These are phyloP conservation scores for Phyllachora maydis DNA, from an alignment of 2,329 filamentous ascomycete genomes.

Conservation along the genomic window DNA sequence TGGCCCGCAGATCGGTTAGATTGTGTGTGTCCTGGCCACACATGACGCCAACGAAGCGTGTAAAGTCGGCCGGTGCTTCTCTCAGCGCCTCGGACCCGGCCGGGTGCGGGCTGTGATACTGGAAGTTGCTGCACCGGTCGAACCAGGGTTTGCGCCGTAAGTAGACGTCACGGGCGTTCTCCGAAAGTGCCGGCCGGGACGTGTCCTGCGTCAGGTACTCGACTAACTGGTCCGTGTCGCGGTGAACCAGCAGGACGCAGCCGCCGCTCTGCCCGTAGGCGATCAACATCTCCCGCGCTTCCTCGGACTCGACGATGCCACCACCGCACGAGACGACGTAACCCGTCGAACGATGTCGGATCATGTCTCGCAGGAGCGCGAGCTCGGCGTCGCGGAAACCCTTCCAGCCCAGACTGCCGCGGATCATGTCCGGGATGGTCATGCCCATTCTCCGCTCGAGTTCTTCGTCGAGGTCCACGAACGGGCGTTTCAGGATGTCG, in stretches of 20 bases:
- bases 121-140: slow-evolving; percentile 78
- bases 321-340: slow-evolving; percentile 88
- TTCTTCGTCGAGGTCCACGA: slow-evolving; percentile 75
- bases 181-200: slow-evolving; percentile 76
- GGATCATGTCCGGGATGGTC: slow-evolving; percentile 74
- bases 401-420: slow-evolving; percentile 55
- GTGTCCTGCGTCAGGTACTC: slow-evolving; percentile 78
- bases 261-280: slow-evolving; percentile 59
- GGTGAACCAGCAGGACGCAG: slow-evolving; percentile 69
- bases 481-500: slow-evolving; percentile 50
- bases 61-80: slow-evolving; percentile 45
- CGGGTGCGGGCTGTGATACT: slow-evolving; percentile 65
- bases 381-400: slow-evolving; percentile 69
- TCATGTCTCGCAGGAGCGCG: slow-evolving; percentile 48
- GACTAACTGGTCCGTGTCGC: slow-evolving; percentile 74
- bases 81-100: slow-evolving; percentile 17
- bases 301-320: slow-evolving; percentile 71
- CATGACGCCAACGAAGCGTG: slow-evolving; percentile 49
- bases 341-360: slow-evolving; percentile 53
- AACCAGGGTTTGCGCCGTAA: slow-evolving; percentile 77
- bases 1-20: slow-evolving; percentile 34
- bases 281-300: slow-evolving; percentile 55
- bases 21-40: slow-evolving; percentile 39
- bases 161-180: slow-evolving; percentile 85
- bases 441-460: slow-evolving; percentile 54